A percentile compares a stretch with the other conserved stretches of the same genome.
phyloP scores from a whole-genome alignment of 805 yeast species.

The Saccharomycopsis malanga region DNA sequence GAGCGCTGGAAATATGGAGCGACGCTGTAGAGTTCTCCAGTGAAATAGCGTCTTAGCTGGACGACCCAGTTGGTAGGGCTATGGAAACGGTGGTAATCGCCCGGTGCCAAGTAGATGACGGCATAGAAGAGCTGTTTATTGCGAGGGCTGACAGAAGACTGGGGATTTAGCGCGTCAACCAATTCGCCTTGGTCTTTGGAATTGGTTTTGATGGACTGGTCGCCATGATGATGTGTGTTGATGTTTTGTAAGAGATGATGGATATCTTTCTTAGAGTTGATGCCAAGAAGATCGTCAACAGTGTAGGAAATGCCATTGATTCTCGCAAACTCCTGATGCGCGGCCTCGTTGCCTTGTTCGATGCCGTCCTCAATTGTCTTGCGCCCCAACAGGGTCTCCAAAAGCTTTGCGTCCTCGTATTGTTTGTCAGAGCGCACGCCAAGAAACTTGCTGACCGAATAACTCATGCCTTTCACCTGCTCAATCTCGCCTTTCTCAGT shows the following conservation, averaged over 20 bases:
- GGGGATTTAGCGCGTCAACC: constrained; percentile 7
- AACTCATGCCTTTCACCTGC: constrained; percentile 95
- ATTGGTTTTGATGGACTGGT: constrained; percentile 28
- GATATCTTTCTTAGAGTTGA: constrained; percentile 35
- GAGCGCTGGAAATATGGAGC: constrained; percentile 85
- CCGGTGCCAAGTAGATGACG: constrained; percentile 94
- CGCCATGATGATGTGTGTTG: constrained; percentile 59
- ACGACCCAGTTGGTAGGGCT: constrained; percentile 97
- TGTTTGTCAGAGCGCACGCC: constrained; percentile 45
- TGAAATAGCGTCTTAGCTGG: constrained; percentile 86
- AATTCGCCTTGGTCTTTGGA: constrained; percentile 9
- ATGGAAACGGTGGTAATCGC: constrained; percentile 95
- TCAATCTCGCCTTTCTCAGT: constrained; percentile 79
- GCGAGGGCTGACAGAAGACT: constrained; percentile 22
- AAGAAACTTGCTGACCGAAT: constrained; percentile 78
- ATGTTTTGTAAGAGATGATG: constrained; percentile 41
- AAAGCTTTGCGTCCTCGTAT: constrained; percentile 29
- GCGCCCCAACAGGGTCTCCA: constrained; percentile 24
- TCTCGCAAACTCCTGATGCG: constrained; percentile 70
- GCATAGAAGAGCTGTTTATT: constrained; percentile 68
- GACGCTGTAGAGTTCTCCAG: constrained; percentile 92
- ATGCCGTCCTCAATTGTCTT: constrained; percentile 25
- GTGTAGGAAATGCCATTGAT: constrained; percentile 68
- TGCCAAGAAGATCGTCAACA: constrained; percentile 58
- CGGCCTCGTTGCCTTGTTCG: constrained; percentile 34